Evolutionary conservation across 2,329 filamentous ascomycete species (phyloP), one percentile per base, ranked within the genome.

Genomic region (Cytospora mali): DNA sequence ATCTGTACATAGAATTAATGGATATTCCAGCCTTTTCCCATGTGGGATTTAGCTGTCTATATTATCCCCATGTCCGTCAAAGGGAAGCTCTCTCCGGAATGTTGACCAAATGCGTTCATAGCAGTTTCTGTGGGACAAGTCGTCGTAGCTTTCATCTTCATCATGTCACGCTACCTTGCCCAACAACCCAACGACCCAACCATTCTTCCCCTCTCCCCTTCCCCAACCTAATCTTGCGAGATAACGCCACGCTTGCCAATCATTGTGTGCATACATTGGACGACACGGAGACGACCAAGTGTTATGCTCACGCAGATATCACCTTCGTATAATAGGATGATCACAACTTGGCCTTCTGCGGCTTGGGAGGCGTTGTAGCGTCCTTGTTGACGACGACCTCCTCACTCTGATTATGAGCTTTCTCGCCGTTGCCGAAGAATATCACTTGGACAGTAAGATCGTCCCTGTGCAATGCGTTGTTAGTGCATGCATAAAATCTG

Each of bases 361-460:
- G 48, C 55, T 59, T 62, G 56, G 79, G 77, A 2, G 80, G 75
- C 46, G 90, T 91, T 64, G 89, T 96, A 1, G 95, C 95, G 71
- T 97, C 94, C 67, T 89, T 81, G 76, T 98, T 99, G 62, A 96
- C 75, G 6, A 89, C 85, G 6, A 98, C 89, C 66, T 89, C 88
- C 39, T 93, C 93, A 31, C 84, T 90, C 56, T 60, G 53, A 46
- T 51, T 54, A 39, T 63, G 61, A 3, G 63, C 61, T 73, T 88
- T 88, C 58, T 88, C 80, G 39, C 89, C 86, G 69, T 96, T 87
- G 64, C 95, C 95, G 71, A 99, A 99, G 83, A 99, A 99, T 72
- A 99, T 96, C 65, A 99, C 95, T 75, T 99, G 92, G 18, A 99
- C 94, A 0, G 95, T 99, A 66, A 99, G 79, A 74, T 99, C 95